A percentile compares a stretch with the other conserved stretches of the same genome.
phyloP scores from a whole-genome alignment of 2,329 filamentous ascomycete genomes.

The Penicillium sp. region DNA sequence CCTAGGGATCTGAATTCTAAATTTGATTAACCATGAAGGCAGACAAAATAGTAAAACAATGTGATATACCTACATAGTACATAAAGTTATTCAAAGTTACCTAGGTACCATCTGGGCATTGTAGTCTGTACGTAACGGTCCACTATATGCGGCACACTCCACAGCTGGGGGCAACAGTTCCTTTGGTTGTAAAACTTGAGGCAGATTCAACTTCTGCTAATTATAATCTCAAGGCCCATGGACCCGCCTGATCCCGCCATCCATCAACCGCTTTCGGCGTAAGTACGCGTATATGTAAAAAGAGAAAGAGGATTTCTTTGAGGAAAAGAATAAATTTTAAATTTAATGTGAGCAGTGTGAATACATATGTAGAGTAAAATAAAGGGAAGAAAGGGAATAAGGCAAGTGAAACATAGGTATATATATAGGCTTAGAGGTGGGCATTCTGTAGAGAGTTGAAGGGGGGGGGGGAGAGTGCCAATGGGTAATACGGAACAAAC shows the following conservation, averaged over 20 bases:
- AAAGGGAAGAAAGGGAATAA: not conserved
- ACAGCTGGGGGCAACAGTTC: constrained; percentile 16
- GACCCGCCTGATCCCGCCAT: constrained; percentile 16
- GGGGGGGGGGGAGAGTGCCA: not conserved
- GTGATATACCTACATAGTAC: not conserved
- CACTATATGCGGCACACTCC: constrained; percentile 5
- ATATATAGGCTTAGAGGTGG: not conserved
- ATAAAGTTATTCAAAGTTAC: not conserved
- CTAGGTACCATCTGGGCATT: no score
- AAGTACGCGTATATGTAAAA: constrained; percentile 4
- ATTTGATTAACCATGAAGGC: not conserved
- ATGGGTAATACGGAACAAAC: constrained; percentile 1
- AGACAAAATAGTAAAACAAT: not conserved
- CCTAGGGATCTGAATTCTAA: not conserved
- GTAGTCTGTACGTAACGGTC: not conserved
- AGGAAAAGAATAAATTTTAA: not conserved
- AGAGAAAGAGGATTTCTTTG: not conserved
- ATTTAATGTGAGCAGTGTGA: no score
- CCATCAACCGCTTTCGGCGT: constrained; percentile 18
- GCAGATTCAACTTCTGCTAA: not conserved
- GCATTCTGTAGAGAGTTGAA: not conserved
- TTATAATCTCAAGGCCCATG: not conserved
- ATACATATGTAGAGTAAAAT: not conserved
- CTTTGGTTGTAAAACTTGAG: constrained; percentile 5
- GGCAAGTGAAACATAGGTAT: not conserved